Base-by-base conservation (phyloP, 768 basidiomycete species). In the Clitopilus hobsonii region DNA sequence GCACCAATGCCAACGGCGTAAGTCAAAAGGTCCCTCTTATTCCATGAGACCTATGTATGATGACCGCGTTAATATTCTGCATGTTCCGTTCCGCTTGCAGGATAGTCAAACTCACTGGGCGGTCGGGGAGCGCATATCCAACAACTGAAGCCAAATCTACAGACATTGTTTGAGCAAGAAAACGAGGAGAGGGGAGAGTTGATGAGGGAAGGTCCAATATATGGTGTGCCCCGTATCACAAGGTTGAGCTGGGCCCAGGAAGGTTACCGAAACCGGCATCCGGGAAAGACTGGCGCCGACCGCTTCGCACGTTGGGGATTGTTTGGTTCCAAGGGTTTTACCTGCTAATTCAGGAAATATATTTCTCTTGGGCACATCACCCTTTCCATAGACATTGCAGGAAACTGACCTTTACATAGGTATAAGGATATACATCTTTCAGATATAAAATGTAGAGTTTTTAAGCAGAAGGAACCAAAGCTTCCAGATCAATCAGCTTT, bases 1-100 rank as follows among this genome's bases (percentile, higher is more conserved):
- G 90, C 90, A 13, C 92, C 93, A 30, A 94, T 85, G 13, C 89
- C 90, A 23, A 84, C 73, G 11, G 89, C 88, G 60, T 93, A 94
- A 1, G 83, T 79, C 56, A 94, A 71, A 16, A 93, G 71, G 69
- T 94, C 92, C 51, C 91, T 82, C 70, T 86, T 85, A 65, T 89
- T 91, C 92, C 92, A 94, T 0, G 81, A 69, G 23, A 91, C 91
- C 89, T 92, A 47, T 24, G 16, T 20, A 26, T 23, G 11, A 18
- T 20, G 49, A 18, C 7, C 53, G 24, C 29, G 48, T 22, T 30
- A 23, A 20, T 38, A 29, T 53, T 3, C 52, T 45, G 22, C 23
- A 32, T 20, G 28, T 22, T 14, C 13, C 23, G 27, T 41, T 22
- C n/a, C 7, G 4, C 20, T 24, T 1, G 18, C 49, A 45, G 13